Conservation (phyloP, 768 basidiomycete species). For the Russula ochroleuca region DNA sequence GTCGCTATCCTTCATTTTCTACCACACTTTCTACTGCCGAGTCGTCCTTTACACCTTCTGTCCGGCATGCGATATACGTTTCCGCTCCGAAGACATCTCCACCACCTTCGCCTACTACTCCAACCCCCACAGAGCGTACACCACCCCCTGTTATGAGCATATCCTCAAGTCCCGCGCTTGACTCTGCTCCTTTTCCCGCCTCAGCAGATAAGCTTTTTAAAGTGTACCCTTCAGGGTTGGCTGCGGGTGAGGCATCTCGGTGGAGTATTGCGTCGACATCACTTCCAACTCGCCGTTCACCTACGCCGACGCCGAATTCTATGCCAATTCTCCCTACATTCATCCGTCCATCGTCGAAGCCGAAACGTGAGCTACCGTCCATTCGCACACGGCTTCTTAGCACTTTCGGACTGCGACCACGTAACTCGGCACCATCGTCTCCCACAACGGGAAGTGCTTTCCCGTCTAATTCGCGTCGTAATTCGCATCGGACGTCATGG, state of each 20-base stretch:
- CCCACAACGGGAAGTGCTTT: background rate
- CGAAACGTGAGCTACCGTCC: constrained; percentile 19
- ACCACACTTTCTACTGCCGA: constrained; percentile 26
- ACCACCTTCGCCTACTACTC: constrained; percentile 21
- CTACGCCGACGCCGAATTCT: constrained; percentile 23
- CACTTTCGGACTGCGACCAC: constrained; percentile 23
- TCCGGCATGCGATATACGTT: constrained; percentile 22
- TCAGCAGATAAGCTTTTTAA: constrained; percentile 17
- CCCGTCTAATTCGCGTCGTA: constrained; percentile 7
- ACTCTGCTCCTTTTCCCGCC: background rate
- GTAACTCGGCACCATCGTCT: constrained; percentile 17
- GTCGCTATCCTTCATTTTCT: constrained; percentile 28
- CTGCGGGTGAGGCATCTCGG: constrained; percentile 19
- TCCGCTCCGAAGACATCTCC: constrained; percentile 12
- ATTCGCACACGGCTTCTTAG: constrained; percentile 27
- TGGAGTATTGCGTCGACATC: constrained; percentile 28
- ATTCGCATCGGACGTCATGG: constrained; percentile 17
- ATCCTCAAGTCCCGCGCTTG: background rate
- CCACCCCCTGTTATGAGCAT: background rate
- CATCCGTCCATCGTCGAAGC: background rate
- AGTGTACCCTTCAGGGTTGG: constrained; percentile 24
- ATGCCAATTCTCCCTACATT: constrained; percentile 17
- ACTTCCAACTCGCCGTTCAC: constrained; percentile 13
- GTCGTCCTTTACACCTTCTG: constrained; percentile 11
- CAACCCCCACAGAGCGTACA: constrained; percentile 13